These are phyloP conservation scores for Oryza australiensis DNA, from an alignment of 176 grass and related monocot species.

Conservation along the genomic window DNA sequence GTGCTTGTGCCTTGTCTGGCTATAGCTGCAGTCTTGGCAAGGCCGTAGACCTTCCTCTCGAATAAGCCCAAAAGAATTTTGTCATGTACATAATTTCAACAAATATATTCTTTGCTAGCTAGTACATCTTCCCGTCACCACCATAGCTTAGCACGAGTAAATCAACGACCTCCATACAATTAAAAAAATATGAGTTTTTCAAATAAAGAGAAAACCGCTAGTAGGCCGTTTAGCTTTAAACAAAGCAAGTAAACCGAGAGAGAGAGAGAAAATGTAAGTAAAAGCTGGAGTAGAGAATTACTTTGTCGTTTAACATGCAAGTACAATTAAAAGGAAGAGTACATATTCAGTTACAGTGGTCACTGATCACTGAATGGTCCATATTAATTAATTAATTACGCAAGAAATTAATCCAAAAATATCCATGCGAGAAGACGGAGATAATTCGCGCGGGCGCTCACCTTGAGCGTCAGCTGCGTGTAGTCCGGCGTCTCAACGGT, in stretches of 20 bases:
- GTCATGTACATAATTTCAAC: no score
- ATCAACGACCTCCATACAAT: not conserved
- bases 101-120: no score
- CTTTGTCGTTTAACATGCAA: not conserved
- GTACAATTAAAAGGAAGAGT: not conserved
- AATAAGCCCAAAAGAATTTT: no score
- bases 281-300: not conserved
- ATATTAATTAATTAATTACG: not conserved
- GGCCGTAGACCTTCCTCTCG: no score
- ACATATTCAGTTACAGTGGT: not conserved
- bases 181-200: not conserved
- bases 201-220: not conserved
- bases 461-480: slow-evolving; percentile 88
- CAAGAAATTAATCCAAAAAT: not conserved
- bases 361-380: not conserved
- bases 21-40: no score
- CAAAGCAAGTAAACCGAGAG: not conserved
- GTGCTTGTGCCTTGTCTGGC: no score
- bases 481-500: slow-evolving; percentile 84
- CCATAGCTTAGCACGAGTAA: not conserved
- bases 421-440: not conserved
- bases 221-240: no score
- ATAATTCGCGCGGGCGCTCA: not conserved
- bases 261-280: not conserved
- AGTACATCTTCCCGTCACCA: no score